Evolutionary conservation across 2,329 filamentous ascomycete species (phyloP).

Genomic region (Hypoxylon sp.): DNA sequence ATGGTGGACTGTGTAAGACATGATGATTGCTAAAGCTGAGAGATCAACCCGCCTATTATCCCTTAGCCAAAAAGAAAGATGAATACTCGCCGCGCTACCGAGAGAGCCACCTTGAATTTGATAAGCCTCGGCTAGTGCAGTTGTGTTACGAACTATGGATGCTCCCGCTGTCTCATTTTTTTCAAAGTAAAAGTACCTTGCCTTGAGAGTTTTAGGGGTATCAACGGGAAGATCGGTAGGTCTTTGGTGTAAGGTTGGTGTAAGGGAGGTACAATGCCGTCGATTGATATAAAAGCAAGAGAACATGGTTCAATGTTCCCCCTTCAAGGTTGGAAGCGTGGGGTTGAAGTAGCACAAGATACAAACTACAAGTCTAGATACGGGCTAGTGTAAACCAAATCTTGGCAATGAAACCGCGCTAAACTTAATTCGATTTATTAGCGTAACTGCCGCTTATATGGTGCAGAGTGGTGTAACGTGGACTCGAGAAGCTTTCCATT

Average conservation of each 20-base stretch:
- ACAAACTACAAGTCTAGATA: slow-evolving; percentile 15
- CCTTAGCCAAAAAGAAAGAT: slow-evolving; percentile 29
- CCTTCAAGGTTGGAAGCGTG: slow-evolving; percentile 10
- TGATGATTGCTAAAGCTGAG: slow-evolving; percentile 18
- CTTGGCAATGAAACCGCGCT: slow-evolving; percentile 38
- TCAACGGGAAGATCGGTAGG: slow-evolving; percentile 19
- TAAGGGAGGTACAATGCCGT: slow-evolving; percentile 29
- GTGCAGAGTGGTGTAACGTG: slow-evolving; percentile 7
- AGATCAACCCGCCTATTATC: slow-evolving; percentile 25
- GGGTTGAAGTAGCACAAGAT: slow-evolving; percentile 32
- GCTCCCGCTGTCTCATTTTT: slow-evolving; percentile 19
- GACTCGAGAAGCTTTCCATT: slow-evolving; percentile 2
- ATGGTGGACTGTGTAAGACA: slow-evolving; percentile 40
- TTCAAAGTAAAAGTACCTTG: slow-evolving; percentile 14
- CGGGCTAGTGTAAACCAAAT: slow-evolving; percentile 22
- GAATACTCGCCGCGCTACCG: slow-evolving; percentile 25
- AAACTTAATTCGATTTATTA: slow-evolving; percentile 30
- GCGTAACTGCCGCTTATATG: slow-evolving; percentile 18
- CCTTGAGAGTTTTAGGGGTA: slow-evolving; percentile 8
- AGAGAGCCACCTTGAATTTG: slow-evolving; percentile 22
- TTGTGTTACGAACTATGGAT: slow-evolving; percentile 23
- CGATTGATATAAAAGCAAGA: slow-evolving; percentile 35
- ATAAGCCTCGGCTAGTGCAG: slow-evolving; percentile 24
- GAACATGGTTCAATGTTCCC: slow-evolving; percentile 1
- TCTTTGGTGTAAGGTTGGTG: slow-evolving; percentile 32